These are phyloP conservation scores for Escallonia herrerae DNA, from an alignment of 129 eudicot genomes.

Conservation along the genomic window DNA sequence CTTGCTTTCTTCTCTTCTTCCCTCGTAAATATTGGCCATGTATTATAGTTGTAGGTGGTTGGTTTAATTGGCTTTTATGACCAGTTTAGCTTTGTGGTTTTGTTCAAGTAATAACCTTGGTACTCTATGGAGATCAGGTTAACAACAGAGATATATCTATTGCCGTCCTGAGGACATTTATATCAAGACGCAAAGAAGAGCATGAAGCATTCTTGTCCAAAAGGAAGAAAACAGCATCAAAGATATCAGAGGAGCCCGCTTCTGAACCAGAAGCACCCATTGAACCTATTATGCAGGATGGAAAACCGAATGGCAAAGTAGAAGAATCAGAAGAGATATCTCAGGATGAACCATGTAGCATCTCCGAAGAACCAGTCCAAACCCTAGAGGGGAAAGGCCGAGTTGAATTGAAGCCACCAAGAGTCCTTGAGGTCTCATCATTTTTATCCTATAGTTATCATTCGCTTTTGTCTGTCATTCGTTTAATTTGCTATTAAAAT, in stretches of 20 bases:
- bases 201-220: conserved; percentile 48
- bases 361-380: conserved; percentile 35
- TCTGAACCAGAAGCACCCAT: conserved; percentile 28
- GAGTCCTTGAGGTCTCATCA: conserved; percentile 80
- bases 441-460: background rate
- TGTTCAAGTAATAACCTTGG: background rate
- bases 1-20: no score
- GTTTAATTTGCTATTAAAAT: background rate
- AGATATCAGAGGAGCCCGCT: conserved; percentile 30
- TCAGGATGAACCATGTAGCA: conserved; percentile 30
- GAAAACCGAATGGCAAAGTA: conserved; percentile 43
- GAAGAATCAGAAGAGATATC: conserved; percentile 32
- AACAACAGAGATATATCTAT: conserved; percentile 94
- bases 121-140: conserved; percentile 41
- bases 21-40: no score
- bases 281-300: conserved; percentile 30
- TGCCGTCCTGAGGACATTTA: conserved; percentile 89
- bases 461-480: background rate
- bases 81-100: no score
- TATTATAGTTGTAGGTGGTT: no score
- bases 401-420: conserved; percentile 70
- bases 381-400: conserved; percentile 39
- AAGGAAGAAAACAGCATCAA: conserved; percentile 32
- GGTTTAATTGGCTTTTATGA: no score
- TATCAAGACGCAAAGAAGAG: conserved; percentile 74